Percentiles rank a stretch among this genome's conserved stretches.
Conservation (phyloP, 2,329 filamentous ascomycete species). For the Xylaria sp. region DNA sequence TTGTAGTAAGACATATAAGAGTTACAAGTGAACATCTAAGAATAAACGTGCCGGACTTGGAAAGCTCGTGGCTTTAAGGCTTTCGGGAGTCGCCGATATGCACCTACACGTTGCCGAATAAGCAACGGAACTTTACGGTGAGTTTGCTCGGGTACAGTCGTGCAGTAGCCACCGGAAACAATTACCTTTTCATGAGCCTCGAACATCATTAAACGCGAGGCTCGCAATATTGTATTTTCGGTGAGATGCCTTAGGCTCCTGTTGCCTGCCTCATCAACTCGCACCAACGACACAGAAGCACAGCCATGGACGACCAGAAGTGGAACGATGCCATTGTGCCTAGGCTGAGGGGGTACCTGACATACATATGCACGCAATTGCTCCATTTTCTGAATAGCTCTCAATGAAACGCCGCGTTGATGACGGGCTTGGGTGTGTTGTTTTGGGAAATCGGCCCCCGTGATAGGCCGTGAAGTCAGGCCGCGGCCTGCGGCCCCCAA, state of each 20-base stretch:
- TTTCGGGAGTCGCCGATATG: not conserved
- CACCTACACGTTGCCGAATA: not conserved
- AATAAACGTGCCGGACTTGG: not conserved
- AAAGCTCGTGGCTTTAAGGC: not conserved
- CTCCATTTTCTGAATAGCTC: conserved; percentile 16
- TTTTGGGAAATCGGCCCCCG: conserved; percentile 11
- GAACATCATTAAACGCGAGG: not conserved
- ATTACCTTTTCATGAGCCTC: not conserved
- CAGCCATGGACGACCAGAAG: too few species aligned
- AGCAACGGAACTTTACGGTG: too few species aligned
- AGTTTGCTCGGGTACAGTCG: not conserved
- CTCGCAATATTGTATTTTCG: not conserved
- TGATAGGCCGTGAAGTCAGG: conserved; percentile 26
- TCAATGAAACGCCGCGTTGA: conserved; percentile 9
- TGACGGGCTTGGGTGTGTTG: conserved; percentile 1
- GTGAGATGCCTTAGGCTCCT: too few species aligned
- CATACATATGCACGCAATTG: conserved; percentile 16
- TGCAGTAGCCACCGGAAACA: not conserved
- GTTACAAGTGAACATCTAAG: not conserved
- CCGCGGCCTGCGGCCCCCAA: conserved; percentile 12
- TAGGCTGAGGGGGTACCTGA: conserved; percentile 3
- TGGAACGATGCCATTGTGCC: not conserved
- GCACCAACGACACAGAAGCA: too few species aligned
- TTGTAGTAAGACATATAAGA: not conserved
- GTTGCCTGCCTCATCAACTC: too few species aligned